Conservation (phyloP, 345 rosid species). For the Punica granatum region DNA sequence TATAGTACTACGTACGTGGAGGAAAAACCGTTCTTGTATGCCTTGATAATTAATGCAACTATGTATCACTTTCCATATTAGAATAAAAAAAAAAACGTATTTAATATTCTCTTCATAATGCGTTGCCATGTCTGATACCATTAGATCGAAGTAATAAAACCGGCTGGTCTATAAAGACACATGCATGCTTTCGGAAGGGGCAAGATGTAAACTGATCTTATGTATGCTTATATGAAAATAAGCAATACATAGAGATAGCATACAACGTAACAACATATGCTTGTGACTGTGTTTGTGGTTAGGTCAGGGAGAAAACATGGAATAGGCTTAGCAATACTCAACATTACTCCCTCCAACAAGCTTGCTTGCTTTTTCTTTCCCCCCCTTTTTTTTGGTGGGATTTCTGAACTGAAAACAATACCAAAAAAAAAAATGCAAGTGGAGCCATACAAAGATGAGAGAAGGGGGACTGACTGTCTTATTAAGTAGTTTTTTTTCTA, state of each 20-base stretch:
- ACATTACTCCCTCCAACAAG: background rate
- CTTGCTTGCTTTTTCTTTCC: background rate
- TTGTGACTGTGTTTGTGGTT: background rate
- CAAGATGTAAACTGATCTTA: background rate
- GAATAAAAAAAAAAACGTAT: too few relatives aligned
- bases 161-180: too few relatives aligned
- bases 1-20: too few relatives aligned
- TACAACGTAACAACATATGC: too few relatives aligned
- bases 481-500: background rate
- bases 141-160: too few relatives aligned
- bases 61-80: too few relatives aligned
- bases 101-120: too few relatives aligned
- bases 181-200: background rate
- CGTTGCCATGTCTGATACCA: too few relatives aligned
- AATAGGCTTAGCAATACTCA: background rate
- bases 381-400: background rate
- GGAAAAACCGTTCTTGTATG: too few relatives aligned
- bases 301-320: background rate
- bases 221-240: too few relatives aligned
- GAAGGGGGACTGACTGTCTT: background rate
- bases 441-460: conserved; percentile 9
- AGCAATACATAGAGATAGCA: background rate
- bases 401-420: background rate
- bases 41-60: too few relatives aligned
- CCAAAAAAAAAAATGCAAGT: background rate